Base-by-base conservation (phyloP, 148 eudicot genomes). In the Rhododendron henanense region DNA sequence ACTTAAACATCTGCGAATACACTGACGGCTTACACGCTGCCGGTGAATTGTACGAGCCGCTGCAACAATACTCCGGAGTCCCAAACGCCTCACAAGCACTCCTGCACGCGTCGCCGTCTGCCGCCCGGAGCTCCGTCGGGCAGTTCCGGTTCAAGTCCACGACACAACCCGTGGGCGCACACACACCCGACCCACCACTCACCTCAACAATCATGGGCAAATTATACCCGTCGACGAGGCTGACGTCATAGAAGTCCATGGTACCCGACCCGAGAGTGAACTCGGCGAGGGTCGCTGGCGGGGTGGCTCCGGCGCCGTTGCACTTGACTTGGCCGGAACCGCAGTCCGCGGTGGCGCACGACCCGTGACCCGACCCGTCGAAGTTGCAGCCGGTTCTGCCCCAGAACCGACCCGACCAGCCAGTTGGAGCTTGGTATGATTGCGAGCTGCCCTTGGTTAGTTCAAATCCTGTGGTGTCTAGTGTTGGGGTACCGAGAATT, bases 391-490 rank as follows among this genome's bases (percentile, higher is more conserved):
- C 91, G 10, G 95, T 92, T 80, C 98, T 83, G 41, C 91, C 98
- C 98, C 98, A 95, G 85, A 95, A 92, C 51, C 98, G 94, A 76
- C 97, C 98, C 39, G 98, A 95, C 98, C 98, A 95, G 10, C 98
- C 98, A 3, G 92, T 10, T 14, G 96, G 96, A 1, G 94, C 97
- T n/a, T 88, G 92, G 80, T 92, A 87, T 6, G 94, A 81, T 14
- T 80, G 92, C 7, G 96, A 91, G 1, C 44, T 55, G 23, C 92
- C 93, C n/a, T 89, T 89, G 0, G 79, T 59, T 41, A 95, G 93
- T 87, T 92, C 91, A 57, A 95, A 95, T 6, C 98, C 98, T 0
- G 98, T 92, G 83, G 88, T 88, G 2, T 91, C 93, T 9, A 95
- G 85, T 5, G 71, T 82, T 1, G 98, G 89, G 53, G 87, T 93